phyloP scores from a whole-genome alignment of 2,329 filamentous ascomycete genomes.

The Aspergillus sp. region DNA sequence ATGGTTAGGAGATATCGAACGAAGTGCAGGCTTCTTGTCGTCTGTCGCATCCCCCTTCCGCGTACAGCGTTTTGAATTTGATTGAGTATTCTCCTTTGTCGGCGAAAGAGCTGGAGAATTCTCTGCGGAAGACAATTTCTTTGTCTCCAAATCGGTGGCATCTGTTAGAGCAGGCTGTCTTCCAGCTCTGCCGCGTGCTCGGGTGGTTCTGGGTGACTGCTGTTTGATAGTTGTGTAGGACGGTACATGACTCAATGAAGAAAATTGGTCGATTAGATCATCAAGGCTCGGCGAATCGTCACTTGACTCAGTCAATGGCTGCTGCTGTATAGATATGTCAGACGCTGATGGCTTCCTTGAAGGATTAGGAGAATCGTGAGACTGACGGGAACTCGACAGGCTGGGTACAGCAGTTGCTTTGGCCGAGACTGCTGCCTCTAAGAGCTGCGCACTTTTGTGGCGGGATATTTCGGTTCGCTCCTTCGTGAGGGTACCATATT shows the following conservation, averaged over 20 bases:
- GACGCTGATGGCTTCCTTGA: slow-evolving; percentile 12
- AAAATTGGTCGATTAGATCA: slow-evolving; percentile 28
- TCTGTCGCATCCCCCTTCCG: neutral
- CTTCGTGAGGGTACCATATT: slow-evolving; percentile 44
- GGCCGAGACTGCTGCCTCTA: slow-evolving; percentile 29
- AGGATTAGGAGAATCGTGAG: slow-evolving; percentile 8
- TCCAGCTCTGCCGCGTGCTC: slow-evolving; percentile 13
- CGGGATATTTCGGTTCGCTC: slow-evolving; percentile 32
- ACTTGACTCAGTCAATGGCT: slow-evolving; percentile 6
- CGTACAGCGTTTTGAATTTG: neutral
- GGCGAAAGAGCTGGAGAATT: neutral
- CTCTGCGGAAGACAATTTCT: slow-evolving; percentile 10
- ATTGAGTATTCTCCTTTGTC: neutral
- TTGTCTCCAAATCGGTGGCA: slow-evolving; percentile 16
- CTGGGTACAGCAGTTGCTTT: slow-evolving; percentile 17
- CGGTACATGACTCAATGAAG: slow-evolving; percentile 24
- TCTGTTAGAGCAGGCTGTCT: slow-evolving; percentile 8
- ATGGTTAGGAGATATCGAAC: neutral
- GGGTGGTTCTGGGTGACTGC: slow-evolving; percentile 19
- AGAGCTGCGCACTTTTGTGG: slow-evolving; percentile 31
- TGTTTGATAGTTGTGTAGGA: slow-evolving; percentile 23
- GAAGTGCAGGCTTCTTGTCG: neutral
- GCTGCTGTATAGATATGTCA: slow-evolving; percentile 21
- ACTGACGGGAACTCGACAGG: slow-evolving; percentile 12
- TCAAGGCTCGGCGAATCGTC: slow-evolving; percentile 21